Percentiles rank a stretch among this genome's conserved stretches.
These are phyloP conservation scores for Kazachstania africana DNA, from an alignment of 805 yeast species.

Conservation along the genomic window DNA sequence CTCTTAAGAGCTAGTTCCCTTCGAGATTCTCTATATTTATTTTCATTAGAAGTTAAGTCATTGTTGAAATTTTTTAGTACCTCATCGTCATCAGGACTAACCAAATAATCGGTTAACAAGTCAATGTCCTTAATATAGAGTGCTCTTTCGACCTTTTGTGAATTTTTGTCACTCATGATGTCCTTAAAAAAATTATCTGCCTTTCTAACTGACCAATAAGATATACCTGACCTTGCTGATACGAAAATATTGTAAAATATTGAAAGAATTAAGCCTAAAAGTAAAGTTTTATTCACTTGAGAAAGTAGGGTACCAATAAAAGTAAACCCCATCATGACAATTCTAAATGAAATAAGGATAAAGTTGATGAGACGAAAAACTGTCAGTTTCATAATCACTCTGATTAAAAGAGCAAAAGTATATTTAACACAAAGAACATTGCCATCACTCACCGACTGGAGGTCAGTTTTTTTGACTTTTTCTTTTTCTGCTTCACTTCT, in stretches of 20 bases:
- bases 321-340: constrained; percentile 3
- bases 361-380: not conserved
- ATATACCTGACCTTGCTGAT: constrained; percentile 35
- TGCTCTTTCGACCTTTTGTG: constrained; percentile 42
- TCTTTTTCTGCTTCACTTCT: not conserved
- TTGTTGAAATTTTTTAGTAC: constrained; percentile 27
- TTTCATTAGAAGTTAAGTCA: constrained; percentile 5
- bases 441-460: not conserved
- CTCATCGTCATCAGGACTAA: constrained; percentile 20
- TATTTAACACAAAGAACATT: not conserved
- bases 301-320: constrained; percentile 1
- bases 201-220: constrained; percentile 48
- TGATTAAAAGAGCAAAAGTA: not conserved
- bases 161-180: constrained; percentile 17
- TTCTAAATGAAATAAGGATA: constrained; percentile 5
- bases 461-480: not conserved
- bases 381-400: not conserved
- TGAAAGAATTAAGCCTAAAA: constrained; percentile 34
- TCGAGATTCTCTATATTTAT: constrained; percentile 22
- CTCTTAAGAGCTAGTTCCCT: constrained; percentile 56
- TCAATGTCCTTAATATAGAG: constrained; percentile 51
- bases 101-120: constrained; percentile 27
- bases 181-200: constrained; percentile 28
- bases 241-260: constrained; percentile 40
- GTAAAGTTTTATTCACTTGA: constrained; percentile 29